Conservation (phyloP, 257 asterid genomes). For the Solanum chilense region DNA sequence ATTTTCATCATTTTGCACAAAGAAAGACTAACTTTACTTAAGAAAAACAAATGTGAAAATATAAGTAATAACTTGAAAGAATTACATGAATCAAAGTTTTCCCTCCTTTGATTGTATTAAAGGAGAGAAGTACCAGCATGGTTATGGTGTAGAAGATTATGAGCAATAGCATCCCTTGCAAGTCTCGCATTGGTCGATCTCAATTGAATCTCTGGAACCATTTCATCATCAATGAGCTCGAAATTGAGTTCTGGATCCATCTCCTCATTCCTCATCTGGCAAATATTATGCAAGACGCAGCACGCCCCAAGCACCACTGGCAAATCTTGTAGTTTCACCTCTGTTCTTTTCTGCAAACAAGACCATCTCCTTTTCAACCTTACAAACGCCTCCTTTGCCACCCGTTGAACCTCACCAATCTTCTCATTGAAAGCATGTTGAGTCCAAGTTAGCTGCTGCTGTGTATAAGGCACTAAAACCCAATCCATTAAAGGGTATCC, state of each 20-base stretch:
- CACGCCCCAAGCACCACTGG: conserved; percentile 93
- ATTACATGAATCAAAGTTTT: not conserved
- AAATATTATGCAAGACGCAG: conserved; percentile 85
- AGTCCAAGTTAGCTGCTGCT: conserved; percentile 81
- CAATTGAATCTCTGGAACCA: conserved; percentile 61
- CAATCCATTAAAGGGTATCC: conserved; percentile 85
- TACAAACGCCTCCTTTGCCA: conserved; percentile 53
- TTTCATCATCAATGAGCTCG: conserved; percentile 77
- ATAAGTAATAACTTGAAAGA: not conserved
- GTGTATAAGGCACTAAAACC: conserved; percentile 80
- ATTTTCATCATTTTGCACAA: not conserved
- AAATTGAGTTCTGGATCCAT: conserved; percentile 35
- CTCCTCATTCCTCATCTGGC: conserved; percentile 64
- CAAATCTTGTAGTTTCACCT: conserved; percentile 79
- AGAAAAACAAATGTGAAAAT: conserved; percentile 9
- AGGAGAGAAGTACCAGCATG: conserved; percentile 85
- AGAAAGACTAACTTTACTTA: not conserved
- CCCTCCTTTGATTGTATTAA: conserved; percentile 25
- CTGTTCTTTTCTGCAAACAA: conserved; percentile 82
- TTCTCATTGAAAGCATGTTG: conserved; percentile 89
- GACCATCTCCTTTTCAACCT: conserved; percentile 82
- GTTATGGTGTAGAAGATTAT: conserved; percentile 77
- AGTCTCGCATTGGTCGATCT: conserved; percentile 56
- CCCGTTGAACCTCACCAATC: conserved; percentile 40
- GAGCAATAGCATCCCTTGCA: conserved; percentile 75